Conservation (phyloP, 2,329 filamentous ascomycete species). For the Drechslera avenae region DNA sequence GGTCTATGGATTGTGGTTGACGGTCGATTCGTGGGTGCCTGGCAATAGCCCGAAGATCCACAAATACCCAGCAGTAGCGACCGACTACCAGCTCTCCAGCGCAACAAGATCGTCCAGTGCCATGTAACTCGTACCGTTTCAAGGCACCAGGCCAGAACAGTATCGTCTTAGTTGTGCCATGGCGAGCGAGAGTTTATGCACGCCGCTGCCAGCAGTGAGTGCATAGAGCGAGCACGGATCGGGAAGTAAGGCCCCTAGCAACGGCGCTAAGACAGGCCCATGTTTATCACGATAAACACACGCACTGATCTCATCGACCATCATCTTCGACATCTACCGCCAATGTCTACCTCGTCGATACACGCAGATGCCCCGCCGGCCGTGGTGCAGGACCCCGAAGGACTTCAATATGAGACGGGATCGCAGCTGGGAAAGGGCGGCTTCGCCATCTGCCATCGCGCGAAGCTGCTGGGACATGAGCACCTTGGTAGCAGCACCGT, state of each 20-base stretch:
- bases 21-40: conserved; percentile 28
- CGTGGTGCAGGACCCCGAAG: conserved; percentile 70
- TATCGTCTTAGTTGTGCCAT: not conserved
- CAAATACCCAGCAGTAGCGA: conserved; percentile 19
- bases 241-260: conserved; percentile 13
- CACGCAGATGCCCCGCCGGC: conserved; percentile 58
- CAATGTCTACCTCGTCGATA: conserved; percentile 52
- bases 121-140: conserved; percentile 4
- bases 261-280: conserved; percentile 14
- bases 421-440: conserved; percentile 79
- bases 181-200: conserved; percentile 7
- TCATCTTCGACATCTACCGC: conserved; percentile 31
- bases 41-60: conserved; percentile 24
- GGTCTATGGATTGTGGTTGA: conserved; percentile 2
- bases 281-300: conserved; percentile 27
- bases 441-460: conserved; percentile 81
- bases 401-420: conserved; percentile 74
- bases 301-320: conserved; percentile 24
- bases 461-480: conserved; percentile 63
- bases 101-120: conserved; percentile 4
- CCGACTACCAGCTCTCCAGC: not conserved
- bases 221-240: conserved; percentile 11
- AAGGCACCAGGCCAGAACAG: conserved; percentile 2
- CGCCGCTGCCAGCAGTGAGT: not conserved
- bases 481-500: conserved; percentile 67